Percentiles rank a stretch among this genome's conserved stretches.
These are phyloP conservation scores for Hyphopichia buzzinii DNA, from an alignment of 1,139 yeast genomes.

Conservation along the genomic window DNA sequence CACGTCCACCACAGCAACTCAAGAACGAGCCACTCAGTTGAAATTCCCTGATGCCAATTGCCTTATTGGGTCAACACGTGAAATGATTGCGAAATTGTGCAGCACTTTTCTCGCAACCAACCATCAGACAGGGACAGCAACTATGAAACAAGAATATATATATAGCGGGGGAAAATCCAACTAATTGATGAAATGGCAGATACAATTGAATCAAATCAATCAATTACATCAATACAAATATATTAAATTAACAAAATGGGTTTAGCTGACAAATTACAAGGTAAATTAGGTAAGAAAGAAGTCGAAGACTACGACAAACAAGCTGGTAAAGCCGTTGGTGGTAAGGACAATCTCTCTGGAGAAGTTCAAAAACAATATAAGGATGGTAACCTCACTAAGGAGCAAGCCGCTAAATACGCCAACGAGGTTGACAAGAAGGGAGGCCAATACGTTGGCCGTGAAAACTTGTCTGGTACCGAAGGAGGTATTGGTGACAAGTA, in stretches of 20 bases:
- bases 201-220: neutral
- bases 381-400: constrained; percentile 30
- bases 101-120: neutral
- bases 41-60: neutral
- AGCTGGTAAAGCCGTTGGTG: constrained; percentile 23
- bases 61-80: neutral
- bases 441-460: constrained; percentile 27
- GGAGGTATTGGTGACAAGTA: constrained; percentile 27
- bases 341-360: constrained; percentile 22
- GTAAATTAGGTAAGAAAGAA: constrained; percentile 27
- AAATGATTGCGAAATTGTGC: neutral
- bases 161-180: too few species aligned
- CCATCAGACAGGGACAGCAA: neutral
- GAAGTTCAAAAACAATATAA: constrained; percentile 25
- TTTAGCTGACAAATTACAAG: constrained; percentile 32
- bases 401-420: constrained; percentile 24
- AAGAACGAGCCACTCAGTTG: neutral
- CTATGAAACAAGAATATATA: too few species aligned
- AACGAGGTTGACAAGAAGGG: constrained; percentile 27
- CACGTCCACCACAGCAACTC: neutral
- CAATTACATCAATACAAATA: neutral
- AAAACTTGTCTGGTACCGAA: constrained; percentile 28
- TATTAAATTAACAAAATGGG: constrained; percentile 24
- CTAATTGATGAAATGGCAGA: neutral
- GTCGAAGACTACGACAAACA: constrained; percentile 16